phyloP scores from a whole-genome alignment of 208 protist genomes.

The Trypanosoma lewisi region DNA sequence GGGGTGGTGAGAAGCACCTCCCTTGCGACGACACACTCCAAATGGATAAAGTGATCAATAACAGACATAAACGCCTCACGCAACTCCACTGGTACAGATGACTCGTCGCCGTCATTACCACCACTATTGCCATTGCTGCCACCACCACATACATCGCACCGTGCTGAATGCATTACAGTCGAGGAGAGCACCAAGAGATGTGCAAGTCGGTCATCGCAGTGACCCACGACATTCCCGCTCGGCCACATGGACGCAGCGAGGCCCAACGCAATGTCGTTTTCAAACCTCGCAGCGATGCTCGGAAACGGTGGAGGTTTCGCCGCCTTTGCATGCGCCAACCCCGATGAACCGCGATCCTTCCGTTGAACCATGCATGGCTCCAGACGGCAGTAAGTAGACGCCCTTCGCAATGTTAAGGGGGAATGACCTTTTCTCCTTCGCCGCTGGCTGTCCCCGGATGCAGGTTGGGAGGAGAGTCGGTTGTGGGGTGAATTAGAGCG shows the following conservation, averaged over 20 bases:
- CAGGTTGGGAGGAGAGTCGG: background rate
- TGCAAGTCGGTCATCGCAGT: slow-evolving; percentile 27
- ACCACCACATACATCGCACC: background rate
- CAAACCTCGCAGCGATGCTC: slow-evolving; percentile 23
- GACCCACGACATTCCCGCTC: slow-evolving; percentile 25
- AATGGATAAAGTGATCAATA: slow-evolving; percentile 17
- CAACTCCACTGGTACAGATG: slow-evolving; percentile 8
- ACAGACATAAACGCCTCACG: slow-evolving; percentile 18
- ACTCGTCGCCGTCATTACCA: background rate
- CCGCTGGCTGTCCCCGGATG: background rate
- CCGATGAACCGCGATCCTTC: background rate
- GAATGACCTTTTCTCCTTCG: background rate
- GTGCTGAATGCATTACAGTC: slow-evolving; percentile 12
- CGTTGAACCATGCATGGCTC: background rate
- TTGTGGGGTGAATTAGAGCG: background rate
- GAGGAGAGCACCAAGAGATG: slow-evolving; percentile 21
- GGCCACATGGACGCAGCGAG: slow-evolving; percentile 22
- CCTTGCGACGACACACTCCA: slow-evolving; percentile 12
- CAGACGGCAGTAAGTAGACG: slow-evolving; percentile 1
- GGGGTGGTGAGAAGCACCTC: background rate
- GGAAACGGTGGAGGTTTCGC: slow-evolving; percentile 16
- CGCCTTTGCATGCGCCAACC: background rate
- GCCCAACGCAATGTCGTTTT: slow-evolving; percentile 25
- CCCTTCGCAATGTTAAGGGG: background rate
- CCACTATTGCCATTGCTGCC: no score